Conservation (phyloP, 2,329 filamentous ascomycete genomes). For the Ramichloridium luteum region DNA sequence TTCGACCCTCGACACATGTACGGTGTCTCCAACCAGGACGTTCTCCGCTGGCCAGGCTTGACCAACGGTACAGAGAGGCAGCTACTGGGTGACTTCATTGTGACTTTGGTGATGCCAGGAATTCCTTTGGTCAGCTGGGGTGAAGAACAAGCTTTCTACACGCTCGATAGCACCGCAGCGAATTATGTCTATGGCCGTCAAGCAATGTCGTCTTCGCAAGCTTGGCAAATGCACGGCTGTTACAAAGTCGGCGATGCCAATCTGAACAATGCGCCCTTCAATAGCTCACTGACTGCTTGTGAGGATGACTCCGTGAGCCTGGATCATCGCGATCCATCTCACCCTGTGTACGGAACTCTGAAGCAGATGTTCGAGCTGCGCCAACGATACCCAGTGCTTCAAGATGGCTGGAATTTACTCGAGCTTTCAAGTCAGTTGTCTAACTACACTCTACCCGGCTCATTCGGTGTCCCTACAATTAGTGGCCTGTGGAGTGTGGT, state of each 20-base stretch:
- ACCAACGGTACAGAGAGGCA: conserved; percentile 45
- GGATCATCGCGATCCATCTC: conserved; percentile 51
- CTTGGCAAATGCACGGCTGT: conserved; percentile 55
- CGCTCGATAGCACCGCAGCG: conserved; percentile 49
- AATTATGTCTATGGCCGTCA: conserved; percentile 56
- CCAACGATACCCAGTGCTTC: conserved; percentile 43
- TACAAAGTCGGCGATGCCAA: conserved; percentile 45
- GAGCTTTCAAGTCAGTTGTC: conserved; percentile 46
- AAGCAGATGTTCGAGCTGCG: conserved; percentile 52
- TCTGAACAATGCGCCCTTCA: conserved; percentile 46
- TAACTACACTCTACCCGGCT: conserved; percentile 40
- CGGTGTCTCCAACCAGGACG: conserved; percentile 53
- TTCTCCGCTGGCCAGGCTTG: conserved; percentile 52
- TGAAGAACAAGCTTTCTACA: conserved; percentile 54
- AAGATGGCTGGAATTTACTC: conserved; percentile 45
- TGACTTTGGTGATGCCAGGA: conserved; percentile 47
- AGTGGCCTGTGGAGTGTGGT: conserved; percentile 50
- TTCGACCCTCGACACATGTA: conserved; percentile 55
- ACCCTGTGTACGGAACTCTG: conserved; percentile 48
- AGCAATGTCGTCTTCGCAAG: conserved; percentile 47
- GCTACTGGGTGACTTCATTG: conserved; percentile 46
- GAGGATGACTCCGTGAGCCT: conserved; percentile 44
- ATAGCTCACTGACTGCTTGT: conserved; percentile 43
- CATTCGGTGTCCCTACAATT: conserved; percentile 41
- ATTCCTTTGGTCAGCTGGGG: conserved; percentile 51